These are phyloP conservation scores for Candida andamanensis DNA, from an alignment of 805 yeast genomes.

Conservation along the genomic window DNA sequence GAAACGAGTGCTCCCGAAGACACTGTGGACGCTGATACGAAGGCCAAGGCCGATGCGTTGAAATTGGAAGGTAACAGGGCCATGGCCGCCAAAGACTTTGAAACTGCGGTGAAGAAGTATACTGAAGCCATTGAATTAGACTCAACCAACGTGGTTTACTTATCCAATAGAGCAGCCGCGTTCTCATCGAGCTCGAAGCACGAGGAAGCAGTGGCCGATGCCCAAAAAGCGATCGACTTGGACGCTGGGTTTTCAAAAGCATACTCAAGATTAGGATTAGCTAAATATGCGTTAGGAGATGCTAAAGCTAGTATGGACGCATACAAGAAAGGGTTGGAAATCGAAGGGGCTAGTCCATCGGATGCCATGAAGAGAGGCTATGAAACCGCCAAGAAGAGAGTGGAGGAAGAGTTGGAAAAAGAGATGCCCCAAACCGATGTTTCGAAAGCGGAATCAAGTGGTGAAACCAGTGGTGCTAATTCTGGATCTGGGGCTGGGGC, in stretches of 20 bases:
- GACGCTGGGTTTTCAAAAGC: conserved; percentile 87
- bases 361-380: conserved; percentile 91
- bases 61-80: conserved; percentile 87
- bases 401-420: conserved; percentile 63
- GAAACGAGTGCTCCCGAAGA: conserved; percentile 2
- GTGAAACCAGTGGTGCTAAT: conserved; percentile 10
- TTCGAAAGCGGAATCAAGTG: conserved; percentile 18
- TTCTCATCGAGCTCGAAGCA: conserved; percentile 74
- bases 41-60: conserved; percentile 73
- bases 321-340: conserved; percentile 78
- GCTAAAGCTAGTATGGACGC: conserved; percentile 87
- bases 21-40: conserved; percentile 45
- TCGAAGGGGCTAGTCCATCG: conserved; percentile 78
- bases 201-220: conserved; percentile 76
- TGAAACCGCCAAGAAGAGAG: conserved; percentile 87
- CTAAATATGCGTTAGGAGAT: conserved; percentile 91
- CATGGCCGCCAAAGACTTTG: conserved; percentile 72
- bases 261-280: conserved; percentile 91
- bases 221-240: conserved; percentile 69
- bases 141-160: conserved; percentile 74
- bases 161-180: conserved; percentile 96
- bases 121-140: conserved; percentile 71
- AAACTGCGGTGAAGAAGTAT: conserved; percentile 69
- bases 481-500: conserved; percentile 34
- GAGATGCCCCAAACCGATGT: conserved; percentile 16